Evolutionary conservation across 2,329 filamentous ascomycete genomes (phyloP).

Genomic region (Leptoxyphium fumago): DNA sequence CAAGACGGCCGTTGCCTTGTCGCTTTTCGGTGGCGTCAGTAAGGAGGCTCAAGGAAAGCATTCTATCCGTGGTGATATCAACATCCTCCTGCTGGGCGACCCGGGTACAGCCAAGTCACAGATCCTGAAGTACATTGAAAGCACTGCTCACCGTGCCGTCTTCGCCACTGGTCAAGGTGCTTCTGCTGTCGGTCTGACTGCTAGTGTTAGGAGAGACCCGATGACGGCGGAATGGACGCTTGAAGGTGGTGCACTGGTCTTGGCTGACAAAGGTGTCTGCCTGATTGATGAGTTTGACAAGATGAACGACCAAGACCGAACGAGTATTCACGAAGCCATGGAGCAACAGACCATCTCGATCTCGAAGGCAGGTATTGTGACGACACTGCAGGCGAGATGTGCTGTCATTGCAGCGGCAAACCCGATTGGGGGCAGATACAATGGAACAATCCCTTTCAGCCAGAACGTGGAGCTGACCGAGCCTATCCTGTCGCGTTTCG

Average conservation of each 20-base stretch:
- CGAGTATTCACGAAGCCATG: slow-evolving; percentile 98
- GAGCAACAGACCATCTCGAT: slow-evolving; percentile 99
- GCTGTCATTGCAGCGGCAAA: slow-evolving; percentile 95
- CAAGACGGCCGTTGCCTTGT: slow-evolving; percentile 90
- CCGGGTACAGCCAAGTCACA: slow-evolving; percentile 97
- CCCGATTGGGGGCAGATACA: slow-evolving; percentile 90
- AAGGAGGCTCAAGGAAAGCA: slow-evolving; percentile 83
- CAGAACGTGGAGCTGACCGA: slow-evolving; percentile 95
- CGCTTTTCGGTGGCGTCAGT: slow-evolving; percentile 84
- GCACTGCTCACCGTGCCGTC: slow-evolving; percentile 89
- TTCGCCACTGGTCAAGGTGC: slow-evolving; percentile 97
- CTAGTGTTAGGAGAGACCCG: slow-evolving; percentile 87
- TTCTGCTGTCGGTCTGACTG: slow-evolving; percentile 92
- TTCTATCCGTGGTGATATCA: slow-evolving; percentile 91
- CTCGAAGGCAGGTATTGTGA: slow-evolving; percentile 96
- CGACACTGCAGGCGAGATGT: slow-evolving; percentile 87
- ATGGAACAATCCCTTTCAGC: slow-evolving; percentile 87
- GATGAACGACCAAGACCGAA: slow-evolving; percentile 98
- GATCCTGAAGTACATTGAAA: slow-evolving; percentile 92
- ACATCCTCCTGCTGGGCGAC: slow-evolving; percentile 88
- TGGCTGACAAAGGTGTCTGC: slow-evolving; percentile 88
- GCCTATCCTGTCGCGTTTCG: slow-evolving; percentile 93
- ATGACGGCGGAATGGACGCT: slow-evolving; percentile 95
- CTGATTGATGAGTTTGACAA: slow-evolving; percentile 99
- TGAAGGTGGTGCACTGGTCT: slow-evolving; percentile 85